Evolutionary conservation across 2,329 filamentous ascomycete species (phyloP).

Genomic region (Orbilia oligospora): DNA sequence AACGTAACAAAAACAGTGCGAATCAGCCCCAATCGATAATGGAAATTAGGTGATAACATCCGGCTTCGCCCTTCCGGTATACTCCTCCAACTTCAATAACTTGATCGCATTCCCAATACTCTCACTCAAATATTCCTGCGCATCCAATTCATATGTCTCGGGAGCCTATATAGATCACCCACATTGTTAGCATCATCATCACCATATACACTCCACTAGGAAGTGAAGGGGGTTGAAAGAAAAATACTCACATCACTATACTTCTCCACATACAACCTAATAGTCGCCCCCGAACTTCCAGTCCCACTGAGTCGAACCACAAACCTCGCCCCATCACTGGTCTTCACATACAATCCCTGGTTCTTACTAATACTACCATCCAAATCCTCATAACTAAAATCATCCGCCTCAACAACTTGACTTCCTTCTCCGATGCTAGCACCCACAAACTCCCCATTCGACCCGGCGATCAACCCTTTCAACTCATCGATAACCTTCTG

Average conservation of each 20-base stretch:
- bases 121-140: slow-evolving; percentile 92
- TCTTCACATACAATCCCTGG: slow-evolving; percentile 94
- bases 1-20: not conserved
- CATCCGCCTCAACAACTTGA: slow-evolving; percentile 82
- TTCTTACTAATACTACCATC: slow-evolving; percentile 95
- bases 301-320: slow-evolving; percentile 96
- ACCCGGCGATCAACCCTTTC: slow-evolving; percentile 73
- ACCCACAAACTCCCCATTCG: slow-evolving; percentile 80
- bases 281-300: slow-evolving; percentile 93
- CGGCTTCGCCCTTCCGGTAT: slow-evolving; percentile 90
- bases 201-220: too few species aligned
- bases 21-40: too few species aligned
- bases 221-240: too few species aligned
- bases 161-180: slow-evolving; percentile 71
- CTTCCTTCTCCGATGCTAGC: slow-evolving; percentile 80
- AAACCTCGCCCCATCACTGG: slow-evolving; percentile 93
- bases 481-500: slow-evolving; percentile 89
- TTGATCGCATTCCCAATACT: slow-evolving; percentile 88
- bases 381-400: slow-evolving; percentile 99
- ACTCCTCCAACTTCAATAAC: slow-evolving; percentile 93
- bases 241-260: slow-evolving; percentile 74
- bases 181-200: slow-evolving; percentile 40
- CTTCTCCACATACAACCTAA: slow-evolving; percentile 97
- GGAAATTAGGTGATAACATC: slow-evolving; percentile 88
- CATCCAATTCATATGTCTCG: slow-evolving; percentile 82